Evolutionary conservation across 192 early-diverging fungal species (phyloP).

Genomic region (Radiomyces spectabilis): DNA sequence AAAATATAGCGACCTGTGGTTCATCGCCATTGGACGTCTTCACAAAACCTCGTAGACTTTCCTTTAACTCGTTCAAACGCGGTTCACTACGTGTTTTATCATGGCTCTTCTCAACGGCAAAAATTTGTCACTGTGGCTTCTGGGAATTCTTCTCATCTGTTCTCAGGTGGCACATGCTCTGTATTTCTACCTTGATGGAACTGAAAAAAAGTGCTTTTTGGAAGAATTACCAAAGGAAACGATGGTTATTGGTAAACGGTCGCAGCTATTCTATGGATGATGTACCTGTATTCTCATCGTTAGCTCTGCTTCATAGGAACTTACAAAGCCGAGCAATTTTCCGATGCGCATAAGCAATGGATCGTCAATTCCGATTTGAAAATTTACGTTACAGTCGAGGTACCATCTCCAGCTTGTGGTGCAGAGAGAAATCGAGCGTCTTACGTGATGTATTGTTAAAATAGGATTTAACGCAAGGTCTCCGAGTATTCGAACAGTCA

Average conservation of each 20-base stretch:
- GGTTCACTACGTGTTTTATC: too few relatives aligned
- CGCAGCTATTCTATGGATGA: neutral
- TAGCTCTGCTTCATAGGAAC: slow-evolving; percentile 27
- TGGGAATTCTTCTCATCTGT: neutral
- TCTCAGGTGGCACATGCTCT: slow-evolving; percentile 38
- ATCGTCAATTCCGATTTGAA: slow-evolving; percentile 52
- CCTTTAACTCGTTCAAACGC: too few relatives aligned
- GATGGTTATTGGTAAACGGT: slow-evolving; percentile 61
- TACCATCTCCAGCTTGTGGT: slow-evolving; percentile 19
- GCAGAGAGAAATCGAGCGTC: neutral
- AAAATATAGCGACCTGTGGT: too few relatives aligned
- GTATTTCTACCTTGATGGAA: slow-evolving; percentile 90
- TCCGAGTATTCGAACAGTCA: slow-evolving; percentile 71
- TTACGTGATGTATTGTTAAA: neutral
- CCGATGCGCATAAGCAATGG: slow-evolving; percentile 49
- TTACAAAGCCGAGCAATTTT: slow-evolving; percentile 82
- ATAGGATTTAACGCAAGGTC: slow-evolving; percentile 40
- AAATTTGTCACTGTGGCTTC: too few relatives aligned
- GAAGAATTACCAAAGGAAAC: slow-evolving; percentile 92
- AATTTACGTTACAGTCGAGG: slow-evolving; percentile 71
- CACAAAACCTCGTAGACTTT: too few relatives aligned
- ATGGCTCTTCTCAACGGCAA: too few relatives aligned
- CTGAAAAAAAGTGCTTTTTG: slow-evolving; percentile 85
- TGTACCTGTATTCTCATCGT: neutral
- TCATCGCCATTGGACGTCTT: too few relatives aligned